Evolutionary conservation across 345 rosid species (phyloP), one percentile per base, ranked within the genome.

Genomic region (Cardiospermum halicacabum): DNA sequence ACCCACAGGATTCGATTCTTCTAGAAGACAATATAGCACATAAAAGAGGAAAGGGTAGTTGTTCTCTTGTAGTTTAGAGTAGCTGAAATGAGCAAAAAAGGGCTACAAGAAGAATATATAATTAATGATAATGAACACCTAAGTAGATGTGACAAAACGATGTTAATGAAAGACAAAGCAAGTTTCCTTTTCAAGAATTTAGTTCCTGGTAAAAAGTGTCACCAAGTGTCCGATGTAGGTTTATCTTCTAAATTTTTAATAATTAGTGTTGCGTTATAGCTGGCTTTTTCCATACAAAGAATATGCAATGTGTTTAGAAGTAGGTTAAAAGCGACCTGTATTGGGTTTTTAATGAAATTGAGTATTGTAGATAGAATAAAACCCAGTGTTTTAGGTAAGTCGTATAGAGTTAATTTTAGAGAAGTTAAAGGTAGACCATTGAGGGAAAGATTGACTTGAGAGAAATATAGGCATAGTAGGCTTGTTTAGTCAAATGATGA

Each of bases 191-290:
- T 21, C 43, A n/a, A 43, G 49, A n/a, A 43, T 43, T n/a, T 54
- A n/a, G n/a, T n/a, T 28, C 18, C 58, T 27, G 58, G 58, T 30
- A 27, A 55, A 55, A 55, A 55, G 58, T 18, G 2, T 11, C n/a
- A n/a, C 24, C 58, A 55, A 55, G 39, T 55, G 58, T 55, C 30
- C 58, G 58, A 28, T 55, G 37, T 55, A 18, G 5, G n/a, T 15
- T 30, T 28, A 5, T n/a, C 18, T 43, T 16, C 18, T 10, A 11
- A 28, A 15, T 30, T 28, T 19, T n/a, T n/a, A n/a, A n/a, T n/a
- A n/a, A 53, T 30, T 5, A 13, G 15, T 25, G 37, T 54, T 54
- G 36, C 36, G 18, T 7, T 54, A 28, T 54, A 54, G 37, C 58
- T 30, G 58, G 19, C 24, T 12, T 16, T 55, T 7, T 21, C 49